Evolutionary conservation across 306 rosid genomes (phyloP).

Genomic region (Lotus japonicus): DNA sequence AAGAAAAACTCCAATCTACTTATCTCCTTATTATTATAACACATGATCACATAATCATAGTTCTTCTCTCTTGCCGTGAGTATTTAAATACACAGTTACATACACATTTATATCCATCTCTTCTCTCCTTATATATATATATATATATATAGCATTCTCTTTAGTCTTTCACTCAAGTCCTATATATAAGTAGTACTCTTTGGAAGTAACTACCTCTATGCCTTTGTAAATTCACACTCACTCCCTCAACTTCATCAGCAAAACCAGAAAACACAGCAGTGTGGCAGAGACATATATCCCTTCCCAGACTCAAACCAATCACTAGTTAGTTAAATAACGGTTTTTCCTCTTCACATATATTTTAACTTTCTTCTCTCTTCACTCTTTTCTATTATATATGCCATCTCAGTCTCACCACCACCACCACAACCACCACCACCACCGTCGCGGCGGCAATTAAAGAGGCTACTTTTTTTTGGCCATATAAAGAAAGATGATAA

Average conservation of each 20-base stretch:
- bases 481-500: constrained; percentile 38
- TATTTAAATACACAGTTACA: neutral
- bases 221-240: neutral
- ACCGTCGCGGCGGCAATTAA: no score
- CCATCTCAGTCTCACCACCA: neutral
- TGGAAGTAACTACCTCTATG: neutral
- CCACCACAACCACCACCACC: neutral
- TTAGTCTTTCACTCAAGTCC: neutral
- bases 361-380: constrained; percentile 14
- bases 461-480: no score
- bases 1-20: neutral
- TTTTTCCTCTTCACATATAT: neutral
- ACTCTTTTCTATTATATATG: no score
- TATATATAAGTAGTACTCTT: constrained; percentile 24
- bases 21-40: neutral
- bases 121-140: neutral
- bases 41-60: neutral
- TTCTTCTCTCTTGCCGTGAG: neutral
- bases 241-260: constrained; percentile 13
- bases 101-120: neutral
- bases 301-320: neutral
- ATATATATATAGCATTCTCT: neutral
- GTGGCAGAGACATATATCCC: constrained; percentile 21
- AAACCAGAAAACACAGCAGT: constrained; percentile 17
- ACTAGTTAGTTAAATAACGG: constrained; percentile 58